phyloP scores from a whole-genome alignment of 1,284 basidiomycete genomes.

The Pseudozyma tsukubaensis region DNA sequence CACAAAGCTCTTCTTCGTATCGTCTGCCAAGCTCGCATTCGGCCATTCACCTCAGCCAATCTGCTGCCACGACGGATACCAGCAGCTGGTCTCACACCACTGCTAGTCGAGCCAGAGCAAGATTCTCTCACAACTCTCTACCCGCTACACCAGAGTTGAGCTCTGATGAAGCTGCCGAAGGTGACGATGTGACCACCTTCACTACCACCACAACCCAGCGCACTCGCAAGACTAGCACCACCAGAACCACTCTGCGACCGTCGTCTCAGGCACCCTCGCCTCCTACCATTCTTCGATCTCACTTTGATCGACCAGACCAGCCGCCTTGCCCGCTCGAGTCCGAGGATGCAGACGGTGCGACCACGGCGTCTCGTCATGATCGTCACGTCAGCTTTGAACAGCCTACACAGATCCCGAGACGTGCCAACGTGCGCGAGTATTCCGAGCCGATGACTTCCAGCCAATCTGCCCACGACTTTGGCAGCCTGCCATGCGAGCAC shows the following conservation, averaged over 20 bases:
- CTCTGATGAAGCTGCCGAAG: conserved; percentile 49
- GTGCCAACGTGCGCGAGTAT: conserved; percentile 18
- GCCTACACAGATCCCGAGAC: conserved; percentile 13
- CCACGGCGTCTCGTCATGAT: conserved; percentile 13
- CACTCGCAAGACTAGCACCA: conserved; percentile 33
- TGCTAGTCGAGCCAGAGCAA: conserved; percentile 11
- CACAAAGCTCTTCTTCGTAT: conserved; percentile 8
- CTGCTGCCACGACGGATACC: conserved; percentile 1
- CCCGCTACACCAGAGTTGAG: conserved; percentile 52
- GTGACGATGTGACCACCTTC: conserved; percentile 25
- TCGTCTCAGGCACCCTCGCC: conserved; percentile 22
- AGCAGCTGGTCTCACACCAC: conserved; percentile 8
- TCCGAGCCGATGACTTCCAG: conserved; percentile 20
- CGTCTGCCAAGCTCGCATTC: conserved; percentile 32
- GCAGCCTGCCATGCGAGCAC: conserved; percentile 16
- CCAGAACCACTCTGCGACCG: conserved; percentile 22
- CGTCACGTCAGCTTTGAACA: conserved; percentile 49
- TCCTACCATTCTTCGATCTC: conserved; percentile 37
- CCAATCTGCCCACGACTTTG: conserved; percentile 31
- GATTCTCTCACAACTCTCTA: conserved; percentile 16
- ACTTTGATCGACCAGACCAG: conserved; percentile 41
- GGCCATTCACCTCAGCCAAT: conserved; percentile 27
- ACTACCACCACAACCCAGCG: conserved; percentile 34
- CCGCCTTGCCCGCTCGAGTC: conserved; percentile 9
- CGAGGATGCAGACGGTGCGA: conserved; percentile 4